Evolutionary conservation across 139 green algal species (phyloP), one percentile per base, ranked within the genome.

Genomic region (Marvania coccoides): DNA sequence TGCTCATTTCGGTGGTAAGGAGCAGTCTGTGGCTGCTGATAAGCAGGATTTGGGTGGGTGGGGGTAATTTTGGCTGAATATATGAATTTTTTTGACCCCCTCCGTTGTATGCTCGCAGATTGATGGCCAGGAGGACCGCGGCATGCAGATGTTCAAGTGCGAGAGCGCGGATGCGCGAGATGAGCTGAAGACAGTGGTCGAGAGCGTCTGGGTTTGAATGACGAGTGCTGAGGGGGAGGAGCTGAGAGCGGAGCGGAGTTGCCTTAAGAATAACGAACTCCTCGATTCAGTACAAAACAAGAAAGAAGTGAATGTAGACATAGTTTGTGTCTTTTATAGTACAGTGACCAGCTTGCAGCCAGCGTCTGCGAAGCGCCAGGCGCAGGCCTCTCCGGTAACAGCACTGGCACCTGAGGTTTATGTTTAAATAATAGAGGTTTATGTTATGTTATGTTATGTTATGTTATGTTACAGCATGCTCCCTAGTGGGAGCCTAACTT

Each of bases 311-410:
- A 19, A 19, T 51, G 42, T 51, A 51, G 19, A 51, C 42, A 51
- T 51, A 51, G 42, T 28, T 28, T 51, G 19, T 51, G 42, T 51
- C 19, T 51, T 51, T 51, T 51, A 51, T 51, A 28, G 19, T 51
- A 51, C 19, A 28, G 93, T 57, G 9, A 95, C 57, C 2, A 95
- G 73, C 19, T 72, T 78, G 69, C 75, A 87, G 10, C 84, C 82
- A 0, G 76, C 81, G 31, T 89, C 85, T 30, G 87, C 88, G 35
- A 94, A 79, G 2, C 82, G 72, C 67, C 71, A 80, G 0, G 88
- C 87, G 34, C 69, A 81, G 0, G 85, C 85, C 63, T 89, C 81
- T 0, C 88, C 88, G 56, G 93, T 88, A 35, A 86, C 88, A 15
- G 63, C 66, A 56, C 76, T 86, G 24, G 87, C 87, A 35, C 83